Evolutionary conservation across 441 rosid species (phyloP), one percentile per base, ranked within the genome.

Genomic region (Sinapis alba): DNA sequence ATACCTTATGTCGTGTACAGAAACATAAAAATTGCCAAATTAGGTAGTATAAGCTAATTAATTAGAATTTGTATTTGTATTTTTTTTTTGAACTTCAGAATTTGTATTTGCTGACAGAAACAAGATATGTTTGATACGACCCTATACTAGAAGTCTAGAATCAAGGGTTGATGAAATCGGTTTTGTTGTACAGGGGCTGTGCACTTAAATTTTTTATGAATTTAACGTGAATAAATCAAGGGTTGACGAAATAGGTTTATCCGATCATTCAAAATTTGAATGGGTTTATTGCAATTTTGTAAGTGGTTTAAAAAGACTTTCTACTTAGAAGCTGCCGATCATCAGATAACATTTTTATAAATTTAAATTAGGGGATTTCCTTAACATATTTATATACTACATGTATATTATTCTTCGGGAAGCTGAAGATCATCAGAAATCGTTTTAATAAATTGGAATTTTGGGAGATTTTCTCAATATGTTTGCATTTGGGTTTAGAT

Each of bases 351-450:
- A 16, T 23, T 15, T 54, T 54, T 21, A 54, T 54, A 21, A 11
- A 54, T 54, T 54, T 3, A 53, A 68, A 30, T n/a, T 21, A 9
- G 23, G 16, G 5, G 66, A 43, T 59, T 26, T 59, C 0, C 50
- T 18, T 19, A 2, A n/a, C 18, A 30, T 62, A 20, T 53, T 19
- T 53, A 20, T 0, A 54, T 54, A 20, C 11, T 10, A 21, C 28
- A 10, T 54, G 8, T 54, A 15, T 19, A n/a, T 45, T 45, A 1
- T 45, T 45, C 3, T 64, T 13, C 13, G 20, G 51, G 23, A 15
- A 23, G 18, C 23, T 70, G 32, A 9, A 6, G 67, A 60, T 60
- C 45, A 60, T 43, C n/a, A 59, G 59, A 19, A 66, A 28, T 47
- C 71, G 7, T 50, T 66, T 66, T 45, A 12, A 16, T 15, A 18